Percentiles rank a stretch among this genome's conserved stretches.
Evolutionary conservation across 2,329 filamentous ascomycete species (phyloP).

Genomic region (Raffaelea albimanens): DNA sequence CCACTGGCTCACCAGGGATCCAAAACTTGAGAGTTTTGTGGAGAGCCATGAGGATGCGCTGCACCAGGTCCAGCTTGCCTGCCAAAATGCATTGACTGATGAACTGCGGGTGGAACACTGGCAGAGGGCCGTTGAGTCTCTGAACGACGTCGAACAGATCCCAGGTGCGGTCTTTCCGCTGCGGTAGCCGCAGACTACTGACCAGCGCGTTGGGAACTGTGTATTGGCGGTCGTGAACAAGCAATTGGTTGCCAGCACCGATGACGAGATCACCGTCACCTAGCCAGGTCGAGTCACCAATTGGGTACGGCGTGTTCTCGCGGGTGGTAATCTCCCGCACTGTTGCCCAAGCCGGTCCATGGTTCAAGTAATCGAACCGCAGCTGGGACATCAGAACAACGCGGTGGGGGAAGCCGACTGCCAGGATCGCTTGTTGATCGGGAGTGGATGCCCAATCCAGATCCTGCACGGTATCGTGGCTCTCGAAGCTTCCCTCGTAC

Average conservation of each 20-base stretch:
- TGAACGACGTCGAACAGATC: constrained; percentile 77
- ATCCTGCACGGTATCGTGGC: constrained; percentile 68
- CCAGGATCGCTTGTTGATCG: constrained; percentile 78
- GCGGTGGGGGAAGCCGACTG: constrained; percentile 84
- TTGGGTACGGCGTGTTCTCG: constrained; percentile 77
- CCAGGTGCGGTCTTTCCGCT: constrained; percentile 39
- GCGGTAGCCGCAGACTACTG: constrained; percentile 37
- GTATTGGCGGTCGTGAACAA: constrained; percentile 72
- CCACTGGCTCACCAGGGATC: constrained; percentile 68
- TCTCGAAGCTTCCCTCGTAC: constrained; percentile 65
- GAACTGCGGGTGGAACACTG: constrained; percentile 87
- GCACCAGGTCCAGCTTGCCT: constrained; percentile 65
- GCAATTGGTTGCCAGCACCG: constrained; percentile 83
- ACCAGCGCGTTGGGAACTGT: constrained; percentile 52
- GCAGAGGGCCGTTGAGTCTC: constrained; percentile 75
- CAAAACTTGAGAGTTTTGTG: constrained; percentile 74
- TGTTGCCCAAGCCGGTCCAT: constrained; percentile 79
- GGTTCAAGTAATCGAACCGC: constrained; percentile 84
- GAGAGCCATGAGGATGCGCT: constrained; percentile 62
- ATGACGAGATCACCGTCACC: constrained; percentile 77
- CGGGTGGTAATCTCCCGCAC: constrained; percentile 75
- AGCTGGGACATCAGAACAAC: constrained; percentile 77
- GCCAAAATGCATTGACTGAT: constrained; percentile 76
- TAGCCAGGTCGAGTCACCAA: constrained; percentile 89
- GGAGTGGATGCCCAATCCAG: constrained; percentile 92